Base-by-base conservation (phyloP, 2,329 filamentous ascomycete species). In the Aurifilum marmelostoma region DNA sequence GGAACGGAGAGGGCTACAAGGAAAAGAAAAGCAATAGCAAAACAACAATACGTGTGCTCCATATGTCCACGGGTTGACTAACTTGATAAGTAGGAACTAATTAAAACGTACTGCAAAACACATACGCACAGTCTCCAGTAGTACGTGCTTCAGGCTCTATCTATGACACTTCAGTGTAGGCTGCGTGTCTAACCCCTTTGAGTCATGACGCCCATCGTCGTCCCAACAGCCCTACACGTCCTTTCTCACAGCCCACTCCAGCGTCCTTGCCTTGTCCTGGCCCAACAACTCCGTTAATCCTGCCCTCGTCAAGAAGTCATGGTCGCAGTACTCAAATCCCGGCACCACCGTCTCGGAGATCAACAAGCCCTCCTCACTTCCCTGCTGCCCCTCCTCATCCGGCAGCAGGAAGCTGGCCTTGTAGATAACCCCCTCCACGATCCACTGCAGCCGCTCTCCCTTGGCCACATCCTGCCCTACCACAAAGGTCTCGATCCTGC, bases 271-370 rank as follows among this genome's bases (percentile, higher is more conserved):
- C 73, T 85, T 81, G 37, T 86, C 82, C 29, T 82, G 74, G 0
- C 83, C 82, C 1, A 92, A 76, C 39, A 91, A 72, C n/a, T 83
- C 78, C 54, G 78, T 75, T 72, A 91, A 80, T 16, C 80, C 80
- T 61, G 85, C 81, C 18, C 75, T 76, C 6, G 80, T 82, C 73
- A 92, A 80, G 73, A 92, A 92, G 75, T 91, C 88, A 76, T 92
- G 88, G 76, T 92, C 89, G 68, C 81, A 82, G 73, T 83, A 91
- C 74, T 91, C 89, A 74, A 92, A 92, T 0, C 89, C 90, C 0
- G 89, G 89, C 9, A 91, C 83, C 1, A 91, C 89, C 0, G 88
- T 90, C 80, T 92, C 89, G 62, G 85, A 88, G 69, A 92, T 91
- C 78, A 92, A 79, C 73, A 91, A 76, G 0, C 87, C 87, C 24